A percentile compares a stretch with the other conserved stretches of the same genome.
Evolutionary conservation across 2,329 filamentous ascomycete genomes (phyloP).

Genomic region (Pseudogymnoascus sp.): DNA sequence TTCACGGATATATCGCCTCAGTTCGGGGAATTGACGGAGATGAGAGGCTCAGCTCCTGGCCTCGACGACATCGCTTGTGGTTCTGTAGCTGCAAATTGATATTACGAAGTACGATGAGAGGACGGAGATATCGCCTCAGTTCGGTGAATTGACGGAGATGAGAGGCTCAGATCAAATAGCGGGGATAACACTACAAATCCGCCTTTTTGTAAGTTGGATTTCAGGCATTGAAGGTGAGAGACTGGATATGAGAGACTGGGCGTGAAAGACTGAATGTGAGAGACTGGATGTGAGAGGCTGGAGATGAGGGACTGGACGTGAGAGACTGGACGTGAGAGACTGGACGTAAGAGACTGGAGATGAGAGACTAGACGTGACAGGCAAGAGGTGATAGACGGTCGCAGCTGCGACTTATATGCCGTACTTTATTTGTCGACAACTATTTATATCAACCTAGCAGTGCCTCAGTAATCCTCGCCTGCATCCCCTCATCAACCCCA

Average conservation of each 20-base stretch:
- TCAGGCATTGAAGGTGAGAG: background rate
- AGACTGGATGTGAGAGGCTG: background rate
- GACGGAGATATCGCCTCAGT: background rate
- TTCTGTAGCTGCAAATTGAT: background rate
- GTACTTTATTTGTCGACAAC: background rate
- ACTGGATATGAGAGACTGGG: background rate
- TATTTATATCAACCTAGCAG: conserved; percentile 10
- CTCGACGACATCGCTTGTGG: background rate
- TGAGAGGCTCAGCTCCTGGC: background rate
- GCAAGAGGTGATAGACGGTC: background rate
- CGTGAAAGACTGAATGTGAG: background rate
- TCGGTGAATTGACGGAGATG: background rate
- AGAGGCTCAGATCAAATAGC: background rate
- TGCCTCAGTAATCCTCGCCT: conserved; percentile 13
- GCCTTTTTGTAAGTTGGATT: background rate
- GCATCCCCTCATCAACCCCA: conserved; percentile 42
- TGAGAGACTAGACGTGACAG: background rate
- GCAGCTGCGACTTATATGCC: too few species aligned
- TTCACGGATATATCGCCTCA: background rate
- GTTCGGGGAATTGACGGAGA: background rate
- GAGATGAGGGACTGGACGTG: too few species aligned
- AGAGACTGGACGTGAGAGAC: background rate
- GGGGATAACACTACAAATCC: background rate
- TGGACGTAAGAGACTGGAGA: too few species aligned
- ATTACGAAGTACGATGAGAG: background rate